phyloP scores from a whole-genome alignment of 2,329 filamentous ascomycete genomes.

The Fusarium sulawesiense region DNA sequence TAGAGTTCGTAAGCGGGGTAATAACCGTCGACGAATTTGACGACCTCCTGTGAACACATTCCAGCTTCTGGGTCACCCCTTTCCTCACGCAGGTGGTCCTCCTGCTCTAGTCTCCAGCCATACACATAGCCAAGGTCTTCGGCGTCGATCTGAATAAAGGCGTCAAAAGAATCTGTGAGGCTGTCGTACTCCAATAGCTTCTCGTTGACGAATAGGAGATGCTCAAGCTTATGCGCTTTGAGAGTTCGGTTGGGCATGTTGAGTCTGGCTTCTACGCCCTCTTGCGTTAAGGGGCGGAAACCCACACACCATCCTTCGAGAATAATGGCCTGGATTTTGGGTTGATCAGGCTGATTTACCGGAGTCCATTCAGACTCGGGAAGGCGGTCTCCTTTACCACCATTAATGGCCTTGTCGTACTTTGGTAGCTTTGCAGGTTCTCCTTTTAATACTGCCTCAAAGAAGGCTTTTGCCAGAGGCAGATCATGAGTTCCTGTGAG shows the following conservation, averaged over 20 bases:
- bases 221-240: conserved; percentile 59
- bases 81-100: conserved; percentile 72
- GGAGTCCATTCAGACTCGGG: conserved; percentile 70
- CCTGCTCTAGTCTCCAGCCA: conserved; percentile 84
- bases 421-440: conserved; percentile 70
- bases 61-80: conserved; percentile 70
- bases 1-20: conserved; percentile 80
- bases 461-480: conserved; percentile 70
- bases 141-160: conserved; percentile 73
- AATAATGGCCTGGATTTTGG: conserved; percentile 72
- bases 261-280: conserved; percentile 63
- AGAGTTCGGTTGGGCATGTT: conserved; percentile 63
- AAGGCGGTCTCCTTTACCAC: conserved; percentile 80
- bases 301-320: conserved; percentile 94
- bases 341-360: conserved; percentile 64
- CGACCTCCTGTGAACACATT: conserved; percentile 85
- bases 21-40: conserved; percentile 76
- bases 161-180: conserved; percentile 63
- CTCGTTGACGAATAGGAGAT: conserved; percentile 64
- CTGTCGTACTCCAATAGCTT: conserved; percentile 60
- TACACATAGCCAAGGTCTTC: conserved; percentile 82
- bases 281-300: conserved; percentile 72
- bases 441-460: conserved; percentile 66
- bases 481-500: conserved; percentile 75
- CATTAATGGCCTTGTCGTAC: conserved; percentile 86